Evolutionary conservation across 2,329 filamentous ascomycete genomes (phyloP).

Genomic region (Cladosporium sp.): DNA sequence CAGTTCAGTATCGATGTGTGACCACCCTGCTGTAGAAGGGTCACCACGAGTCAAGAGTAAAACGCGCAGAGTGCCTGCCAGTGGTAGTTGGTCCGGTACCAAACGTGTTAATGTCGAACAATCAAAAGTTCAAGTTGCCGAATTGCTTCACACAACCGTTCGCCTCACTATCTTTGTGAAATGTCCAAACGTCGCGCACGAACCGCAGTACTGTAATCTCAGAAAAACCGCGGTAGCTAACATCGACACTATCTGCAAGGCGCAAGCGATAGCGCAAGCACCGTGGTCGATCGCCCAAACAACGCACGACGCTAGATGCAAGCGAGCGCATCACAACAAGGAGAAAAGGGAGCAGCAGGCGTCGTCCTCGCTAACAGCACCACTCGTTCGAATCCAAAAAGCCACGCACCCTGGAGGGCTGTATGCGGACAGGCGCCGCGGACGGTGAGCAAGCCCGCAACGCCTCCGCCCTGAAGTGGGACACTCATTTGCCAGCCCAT

Average conservation of each 20-base stretch:
- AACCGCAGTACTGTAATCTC: conserved; percentile 2
- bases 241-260: conserved; percentile 7
- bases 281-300: not conserved
- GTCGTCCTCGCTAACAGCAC: not conserved
- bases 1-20: not conserved
- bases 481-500: conserved; percentile 12
- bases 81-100: not conserved
- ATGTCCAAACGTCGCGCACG: not conserved
- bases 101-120: not conserved
- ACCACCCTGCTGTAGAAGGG: not conserved
- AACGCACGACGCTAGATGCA: not conserved
- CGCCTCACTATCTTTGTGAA: not conserved
- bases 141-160: not conserved
- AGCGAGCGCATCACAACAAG: not conserved
- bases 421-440: not conserved
- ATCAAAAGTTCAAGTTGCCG: not conserved
- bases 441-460: not conserved
- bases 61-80: not conserved
- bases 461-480: conserved; percentile 11
- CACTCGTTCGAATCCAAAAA: not conserved
- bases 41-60: not conserved
- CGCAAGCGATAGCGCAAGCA: conserved; percentile 9
- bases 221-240: not conserved
- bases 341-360: not conserved
- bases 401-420: not conserved